Evolutionary conservation across 75 land plant species (phyloP), one percentile per base, ranked within the genome.

Genomic region (Picea glauca): DNA sequence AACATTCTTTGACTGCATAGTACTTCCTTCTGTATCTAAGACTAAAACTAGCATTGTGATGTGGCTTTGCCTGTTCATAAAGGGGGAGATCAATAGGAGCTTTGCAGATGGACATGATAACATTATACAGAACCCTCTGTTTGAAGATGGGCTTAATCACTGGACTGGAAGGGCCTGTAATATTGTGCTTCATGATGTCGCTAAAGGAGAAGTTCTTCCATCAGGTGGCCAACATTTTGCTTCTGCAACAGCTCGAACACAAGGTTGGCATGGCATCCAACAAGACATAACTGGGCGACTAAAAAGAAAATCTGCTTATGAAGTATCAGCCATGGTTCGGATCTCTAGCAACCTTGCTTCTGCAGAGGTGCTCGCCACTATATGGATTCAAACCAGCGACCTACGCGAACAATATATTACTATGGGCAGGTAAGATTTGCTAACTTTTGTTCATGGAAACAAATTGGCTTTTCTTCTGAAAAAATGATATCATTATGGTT

Each of bases 221-320:
- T 73, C 77, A 35, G 77, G 81, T 33, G 94, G 92, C 57, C 89
- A 89, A 56, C 80, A 58, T 73, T 91, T 88, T 88, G 95, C 87
- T 58, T 77, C 92, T 57, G 89, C 93, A 78, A 84, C 87, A n/a
- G 80, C 84, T 14, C 88, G 96, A 3, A 88, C 86, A 54, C 89
- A 94, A 74, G 84, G 58, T 58, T 96, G 99, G 99, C 90, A 96
- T 66, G 99, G 99, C 1, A 90, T 96, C 79, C 90, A 96, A 88
- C 99, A 96, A 81, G 98, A 96, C 57, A 92, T 96, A 64, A 92
- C 95, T 68, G 92, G 84, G n/a, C 80, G 88, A 62, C 81, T 93
- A 30, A 80, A 88, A 77, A 56, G 87, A 58, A 92, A 91, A 81
- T 83, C 85, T 77, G 87, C 87, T 32, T 96, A 94, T 81, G 90